Evolutionary conservation across 169 alveolate species (phyloP), one percentile per base, ranked within the genome.

Genomic region (Eimeria maxima): DNA sequence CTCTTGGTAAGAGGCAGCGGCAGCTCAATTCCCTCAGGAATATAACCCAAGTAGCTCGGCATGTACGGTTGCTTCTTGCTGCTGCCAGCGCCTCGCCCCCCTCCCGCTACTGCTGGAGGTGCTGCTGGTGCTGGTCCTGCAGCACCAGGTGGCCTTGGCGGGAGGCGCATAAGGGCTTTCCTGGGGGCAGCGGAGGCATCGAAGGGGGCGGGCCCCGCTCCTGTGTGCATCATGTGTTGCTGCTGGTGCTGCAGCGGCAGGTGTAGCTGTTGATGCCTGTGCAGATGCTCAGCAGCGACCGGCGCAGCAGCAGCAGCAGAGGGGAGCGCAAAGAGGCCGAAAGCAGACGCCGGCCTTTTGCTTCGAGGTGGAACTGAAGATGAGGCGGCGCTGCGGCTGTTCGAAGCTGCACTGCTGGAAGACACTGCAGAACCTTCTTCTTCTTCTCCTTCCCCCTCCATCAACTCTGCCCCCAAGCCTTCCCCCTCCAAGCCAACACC

Each of bases 381-480:
- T 4, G 83, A 73, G 16, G 83, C 38, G 45, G 50, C 83, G 50
- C 83, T 73, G 20, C 83, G 83, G 83, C 83, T 73, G 83, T 73
- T 29, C 16, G 83, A 73, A 73, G 50, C 83, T 3, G 38, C 83
- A 16, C 83, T 73, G 50, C 83, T n/a, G 3, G 83, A 14, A 42
- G 83, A 73, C 14, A 73, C 83, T 8, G 83, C 83, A 29, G 83
- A 73, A 7, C n/a, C 83, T 4, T 73, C 83, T 4, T 73, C 83
- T 13, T 73, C 83, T n/a, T 73, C 83, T 6, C 55, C 83, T 42
- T 73, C 83, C 45, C 55, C 83, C 83, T 73, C 83, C 83, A 73
- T 73, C 83, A 73, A 42, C 45, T 73, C 83, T 5, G 16, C 83
- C 6, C 83, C 50, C 4, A 73, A 27, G 50, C 55, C 7, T 5